Evolutionary conservation across 768 basidiomycete genomes (phyloP).

Genomic region (Inosperma sp.): DNA sequence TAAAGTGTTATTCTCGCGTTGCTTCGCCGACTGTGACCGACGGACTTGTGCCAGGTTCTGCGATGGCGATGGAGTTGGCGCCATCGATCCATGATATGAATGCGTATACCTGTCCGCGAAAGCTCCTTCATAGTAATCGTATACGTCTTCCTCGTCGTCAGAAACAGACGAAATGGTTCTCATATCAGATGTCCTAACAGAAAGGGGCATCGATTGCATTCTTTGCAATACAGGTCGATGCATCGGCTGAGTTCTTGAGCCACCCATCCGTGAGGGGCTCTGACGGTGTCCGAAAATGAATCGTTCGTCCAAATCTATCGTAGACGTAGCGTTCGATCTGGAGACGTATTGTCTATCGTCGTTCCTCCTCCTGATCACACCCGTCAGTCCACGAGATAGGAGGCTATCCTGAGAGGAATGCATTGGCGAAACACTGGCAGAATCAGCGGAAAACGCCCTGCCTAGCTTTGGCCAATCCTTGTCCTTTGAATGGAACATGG

Average conservation of each 20-base stretch:
- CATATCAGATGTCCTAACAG: slow-evolving; percentile 8
- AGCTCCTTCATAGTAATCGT: not conserved
- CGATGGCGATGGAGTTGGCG: not conserved
- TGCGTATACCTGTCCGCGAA: slow-evolving; percentile 5
- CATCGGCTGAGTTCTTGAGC: slow-evolving; percentile 8
- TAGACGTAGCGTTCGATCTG: not conserved
- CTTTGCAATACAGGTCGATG: slow-evolving; percentile 28
- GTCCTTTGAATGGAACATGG: slow-evolving; percentile 8
- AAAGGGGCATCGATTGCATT: slow-evolving; percentile 50
- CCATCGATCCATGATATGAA: slow-evolving; percentile 6
- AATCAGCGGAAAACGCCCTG: slow-evolving; percentile 4
- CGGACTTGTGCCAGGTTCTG: slow-evolving; percentile 2
- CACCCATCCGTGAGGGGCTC: too few relatives aligned
- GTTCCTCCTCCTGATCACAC: not conserved
- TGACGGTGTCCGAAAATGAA: too few relatives aligned
- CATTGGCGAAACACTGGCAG: not conserved
- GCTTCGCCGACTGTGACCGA: not conserved
- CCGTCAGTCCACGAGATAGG: not conserved
- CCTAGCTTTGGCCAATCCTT: slow-evolving; percentile 12
- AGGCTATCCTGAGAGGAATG: slow-evolving; percentile 4
- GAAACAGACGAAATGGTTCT: not conserved
- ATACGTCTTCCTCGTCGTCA: slow-evolving; percentile 1
- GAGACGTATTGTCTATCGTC: not conserved
- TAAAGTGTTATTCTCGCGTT: not conserved
- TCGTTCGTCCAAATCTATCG: slow-evolving; percentile 1